Evolutionary conservation across 768 basidiomycete genomes (phyloP), one percentile per base, ranked within the genome.

Genomic region (Mycena galericulata): DNA sequence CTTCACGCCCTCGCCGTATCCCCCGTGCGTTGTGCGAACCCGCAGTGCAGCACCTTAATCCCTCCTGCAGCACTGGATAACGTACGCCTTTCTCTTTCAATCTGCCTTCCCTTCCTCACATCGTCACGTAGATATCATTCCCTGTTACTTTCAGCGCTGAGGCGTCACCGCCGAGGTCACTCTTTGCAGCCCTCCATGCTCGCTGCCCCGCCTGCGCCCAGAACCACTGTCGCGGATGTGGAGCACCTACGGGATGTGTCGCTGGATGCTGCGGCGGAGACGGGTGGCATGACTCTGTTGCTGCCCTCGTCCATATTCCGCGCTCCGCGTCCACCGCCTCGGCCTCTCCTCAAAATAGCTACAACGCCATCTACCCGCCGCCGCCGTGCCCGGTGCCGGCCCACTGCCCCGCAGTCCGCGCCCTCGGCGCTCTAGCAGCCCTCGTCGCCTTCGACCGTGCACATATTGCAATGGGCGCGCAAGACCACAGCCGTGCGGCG

Each of bases 331-430:
- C 40, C n/a, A 11, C 51, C 5, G n/a, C 40, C 2, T 24, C 51
- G 7, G n/a, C 53, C 22, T 11, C 47, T 4, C 49, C 49, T 7
- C 36, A 27, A 3, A 36, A 50, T 11, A 10, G 51, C 18, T 36
- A 43, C 10, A 27, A 50, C 49, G 49, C 36, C 5, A 10, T 24
- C n/a, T 49, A 34, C 30, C 41, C 54, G 2, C 53, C 54, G 1
- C 58, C 66, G 2, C 57, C 61, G 12, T 67, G 66, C 47, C 45
- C 62, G 1, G 30, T 68, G 6, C 62, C 66, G 4, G 47, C 62
- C 1, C 70, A 72, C 32, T 72, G 70, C 62, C 10, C 67, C 47
- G 59, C 70, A 9, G 70, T 53, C 14, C 70, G 70, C 51, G 70
- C 67, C 3, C 50, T 72, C 20, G 70, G 70, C 8, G 67, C 59